Conservation (phyloP, 163 green algal genomes). For the Smithsoniella earleae region DNA sequence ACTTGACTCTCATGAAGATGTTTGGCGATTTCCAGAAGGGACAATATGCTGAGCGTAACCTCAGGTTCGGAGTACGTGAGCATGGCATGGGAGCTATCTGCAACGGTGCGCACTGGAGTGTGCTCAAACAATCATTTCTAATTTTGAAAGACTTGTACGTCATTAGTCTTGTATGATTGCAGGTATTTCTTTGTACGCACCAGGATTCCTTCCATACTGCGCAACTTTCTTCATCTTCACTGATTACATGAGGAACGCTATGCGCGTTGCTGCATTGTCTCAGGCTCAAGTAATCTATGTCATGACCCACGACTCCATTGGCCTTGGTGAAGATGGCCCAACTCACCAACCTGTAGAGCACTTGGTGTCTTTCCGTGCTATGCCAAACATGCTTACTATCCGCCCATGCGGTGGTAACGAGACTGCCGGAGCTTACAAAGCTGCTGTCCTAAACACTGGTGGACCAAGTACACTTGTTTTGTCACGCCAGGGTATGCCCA, state of each 20-base stretch:
- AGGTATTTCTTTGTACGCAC: slow-evolving; percentile 77
- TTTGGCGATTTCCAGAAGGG: slow-evolving; percentile 75
- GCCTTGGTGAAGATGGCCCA: slow-evolving; percentile 97
- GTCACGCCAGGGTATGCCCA: slow-evolving; percentile 93
- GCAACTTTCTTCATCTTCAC: slow-evolving; percentile 99
- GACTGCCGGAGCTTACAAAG: slow-evolving; percentile 89
- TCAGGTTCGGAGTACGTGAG: slow-evolving; percentile 96
- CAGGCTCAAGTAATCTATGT: slow-evolving; percentile 73
- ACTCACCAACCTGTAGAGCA: slow-evolving; percentile 98
- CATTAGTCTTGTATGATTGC: no score
- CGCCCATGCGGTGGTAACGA: slow-evolving; percentile 91
- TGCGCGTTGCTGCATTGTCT: slow-evolving; percentile 88
- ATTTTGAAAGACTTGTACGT: no score
- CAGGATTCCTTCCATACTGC: slow-evolving; percentile 89
- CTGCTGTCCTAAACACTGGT: slow-evolving; percentile 55
- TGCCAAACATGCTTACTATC: slow-evolving; percentile 97
- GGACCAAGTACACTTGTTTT: slow-evolving; percentile 81
- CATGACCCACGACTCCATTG: slow-evolving; percentile 99
- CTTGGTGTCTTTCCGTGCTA: slow-evolving; percentile 93
- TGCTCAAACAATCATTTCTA: no score
- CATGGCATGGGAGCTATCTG: slow-evolving; percentile 94
- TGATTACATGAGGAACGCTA: slow-evolving; percentile 97
- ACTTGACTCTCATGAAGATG: slow-evolving; percentile 98
- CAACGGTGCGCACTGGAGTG: slow-evolving; percentile 72
- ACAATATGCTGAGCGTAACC: slow-evolving; percentile 81